These are phyloP conservation scores for Zygnema circumcarinatum DNA, from an alignment of 139 green algal species.

Conservation along the genomic window DNA sequence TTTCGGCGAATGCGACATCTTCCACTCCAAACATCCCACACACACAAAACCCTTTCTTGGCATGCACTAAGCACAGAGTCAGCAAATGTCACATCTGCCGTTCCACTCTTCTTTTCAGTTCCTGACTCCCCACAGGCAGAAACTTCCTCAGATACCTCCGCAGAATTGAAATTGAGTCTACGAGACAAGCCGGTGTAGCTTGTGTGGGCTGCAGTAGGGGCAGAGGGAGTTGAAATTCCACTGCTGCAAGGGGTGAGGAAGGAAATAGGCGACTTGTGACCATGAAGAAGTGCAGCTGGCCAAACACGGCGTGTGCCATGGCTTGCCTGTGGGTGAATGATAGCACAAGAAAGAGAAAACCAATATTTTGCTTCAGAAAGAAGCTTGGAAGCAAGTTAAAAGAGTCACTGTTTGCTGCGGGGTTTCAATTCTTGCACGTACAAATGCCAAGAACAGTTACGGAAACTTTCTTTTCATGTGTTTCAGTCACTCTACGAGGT, in stretches of 20 bases:
- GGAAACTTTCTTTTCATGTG: neutral
- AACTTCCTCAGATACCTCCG: too few species aligned
- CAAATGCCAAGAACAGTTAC: neutral
- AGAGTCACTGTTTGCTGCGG: neutral
- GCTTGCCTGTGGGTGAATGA: neutral
- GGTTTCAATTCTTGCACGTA: neutral
- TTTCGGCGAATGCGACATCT: conserved; percentile 18
- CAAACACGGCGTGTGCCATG: neutral
- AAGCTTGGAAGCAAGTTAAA: neutral
- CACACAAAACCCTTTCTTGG: conserved; percentile 11
- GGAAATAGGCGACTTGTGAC: conserved; percentile 25
- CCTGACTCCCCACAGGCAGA: neutral
- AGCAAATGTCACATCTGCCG: too few species aligned
- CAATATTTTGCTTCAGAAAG: neutral
- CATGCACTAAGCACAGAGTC: conserved; percentile 16
- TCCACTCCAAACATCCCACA: conserved; percentile 23
- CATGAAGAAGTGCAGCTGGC: conserved; percentile 22
- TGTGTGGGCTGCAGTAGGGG: neutral
- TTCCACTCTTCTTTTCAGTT: neutral
- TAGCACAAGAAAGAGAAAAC: neutral
- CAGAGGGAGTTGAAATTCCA: neutral
- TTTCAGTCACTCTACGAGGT: too few species aligned
- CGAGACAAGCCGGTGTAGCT: neutral
- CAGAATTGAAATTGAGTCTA: neutral
- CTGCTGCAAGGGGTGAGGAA: conserved; percentile 16